Base-by-base conservation (phyloP, 768 basidiomycete genomes). In the Mycena rebaudengoi region DNA sequence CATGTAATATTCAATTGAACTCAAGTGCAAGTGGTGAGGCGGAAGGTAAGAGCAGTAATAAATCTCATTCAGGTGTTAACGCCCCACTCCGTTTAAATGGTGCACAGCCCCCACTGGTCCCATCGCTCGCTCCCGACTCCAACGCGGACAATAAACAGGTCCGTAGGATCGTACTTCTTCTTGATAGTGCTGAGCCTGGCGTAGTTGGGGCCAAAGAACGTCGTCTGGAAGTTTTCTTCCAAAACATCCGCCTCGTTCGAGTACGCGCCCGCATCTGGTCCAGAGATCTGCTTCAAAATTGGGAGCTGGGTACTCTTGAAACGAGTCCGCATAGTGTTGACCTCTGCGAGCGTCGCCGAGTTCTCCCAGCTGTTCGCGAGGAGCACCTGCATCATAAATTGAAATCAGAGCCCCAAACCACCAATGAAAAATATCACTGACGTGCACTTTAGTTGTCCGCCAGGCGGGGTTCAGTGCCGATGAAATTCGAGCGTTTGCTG, bases 381-480 rank as follows among this genome's bases (percentile, higher is more conserved):
- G 21, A 68, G 56, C 3, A 73, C 20, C 70, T 73, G 32, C 3
- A 21, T 33, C 12, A 5, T 25, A 25, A n/a, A 21, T 21, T 21
- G 21, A n/a, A 21, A n/a, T n/a, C n/a, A n/a, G n/a, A n/a, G n/a
- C n/a, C n/a, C n/a, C n/a, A n/a, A n/a, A n/a, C n/a, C n/a, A n/a
- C n/a, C n/a, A n/a, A n/a, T n/a, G n/a, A n/a, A 16, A 28, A 21
- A 4, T 4, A 28, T 28, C 23, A 62, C 74, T 26, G 49, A 78
- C 79, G 54, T 77, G 78, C 32, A 72, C 71, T 64, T 79, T 78
- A 0, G 79, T 77, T 1, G 68, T 71, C 56, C 77, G 67, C 79
- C 79, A 79, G 26, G 71, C 73, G 10, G 76, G 76, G 45, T 70
- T 69, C 18, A 80, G 66, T 12, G 78, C 76, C 10, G 69, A 73